Evolutionary conservation across 176 grass and related monocot genomes (phyloP), one percentile per base, ranked within the genome.

Genomic region (Rhipidocladum racemiflorum): DNA sequence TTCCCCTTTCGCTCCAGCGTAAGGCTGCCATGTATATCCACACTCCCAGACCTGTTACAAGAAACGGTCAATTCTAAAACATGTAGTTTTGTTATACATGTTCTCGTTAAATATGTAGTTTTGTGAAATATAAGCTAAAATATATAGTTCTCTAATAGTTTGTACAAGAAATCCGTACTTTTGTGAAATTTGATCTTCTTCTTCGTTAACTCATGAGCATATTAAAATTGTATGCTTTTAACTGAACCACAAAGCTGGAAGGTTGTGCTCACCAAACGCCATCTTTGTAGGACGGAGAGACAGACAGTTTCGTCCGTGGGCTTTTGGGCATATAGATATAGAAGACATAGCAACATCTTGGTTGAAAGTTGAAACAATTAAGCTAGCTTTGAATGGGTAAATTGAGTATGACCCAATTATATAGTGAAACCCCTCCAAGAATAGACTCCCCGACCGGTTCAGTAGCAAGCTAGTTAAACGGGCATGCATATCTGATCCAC

Each of bases 401-500:
- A 21, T 54, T 55, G 17, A 51, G 21, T 34, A 42, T 70, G 67
- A 2, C n/a, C 70, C 42, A 85, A 54, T 53, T 86, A 86, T 72
- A 72, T 13, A 23, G 57, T 73, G 35, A 13, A 73, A 29, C 21
- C 28, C 28, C 9, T 70, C 77, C 76, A 74, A 73, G 70, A 80
- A 86, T 86, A 80, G 84, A n/a, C 7, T 3, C 5, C 9, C 70
- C 61, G 66, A 21, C 69, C 36, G 50, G 57, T 64, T 73, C 66
- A 68, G 67, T 59, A 54, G 44, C 56, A 30, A 48, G 43, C 24
- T 12, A 48, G 43, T 14, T 12, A 20, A 72, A 72, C 15, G 44
- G 30, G 36, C 75, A 72, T 79, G 75, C 74, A 40, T 59, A 79
- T 79, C 45, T 21, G 71, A 89, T 85, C 78, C 78, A 50, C 59